Base-by-base conservation (phyloP, 768 basidiomycete genomes). In the Astraeus odoratus region DNA sequence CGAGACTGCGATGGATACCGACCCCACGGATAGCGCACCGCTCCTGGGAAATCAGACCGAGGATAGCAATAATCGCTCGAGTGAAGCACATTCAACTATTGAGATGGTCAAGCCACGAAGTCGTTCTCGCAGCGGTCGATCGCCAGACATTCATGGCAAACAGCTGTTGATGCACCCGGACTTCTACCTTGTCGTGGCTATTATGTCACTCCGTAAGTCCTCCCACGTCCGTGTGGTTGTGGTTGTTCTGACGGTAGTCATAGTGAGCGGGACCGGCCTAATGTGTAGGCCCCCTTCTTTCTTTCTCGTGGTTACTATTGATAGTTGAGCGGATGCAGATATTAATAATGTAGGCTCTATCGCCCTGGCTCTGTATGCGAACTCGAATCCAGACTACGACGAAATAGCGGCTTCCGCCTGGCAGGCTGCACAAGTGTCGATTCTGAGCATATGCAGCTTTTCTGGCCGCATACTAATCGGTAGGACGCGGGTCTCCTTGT, bases 281-380 rank as follows among this genome's bases (percentile, higher is more conserved):
- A 87, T 86, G 81, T 89, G 81, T 83, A 52, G 36, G 79, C 61
- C 5, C 7, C 43, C 27, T 18, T n/a, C 16, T 31, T 31, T 31
- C 10, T 4, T 10, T 31, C 10, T 4, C 30, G n/a, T 8, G 24
- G 3, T 40, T 3, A n/a, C 24, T 1, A 15, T 12, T 13, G 13
- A 10, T 27, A 12, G 4, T 9, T 8, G 7, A 6, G 3, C 16
- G 24, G 25, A 8, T 25, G 39, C 47, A 85, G 83, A 81, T 56
- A 90, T 92, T 64, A 90, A 90, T n/a, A 92, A 92, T 50, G 86
- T 83, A 16, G 86, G 88, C 15, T 77, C 81, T 2, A 83, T 89
- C 49, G 73, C 88, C 0, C 79, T 86, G 56, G 82, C 72, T 0
- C 67, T 86, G 23, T 84, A 79, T 51, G 76, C 80, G 3, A 70